Evolutionary conservation across 1,284 basidiomycete species (phyloP), one percentile per base, ranked within the genome.

Genomic region (Tylopilus sp.): DNA sequence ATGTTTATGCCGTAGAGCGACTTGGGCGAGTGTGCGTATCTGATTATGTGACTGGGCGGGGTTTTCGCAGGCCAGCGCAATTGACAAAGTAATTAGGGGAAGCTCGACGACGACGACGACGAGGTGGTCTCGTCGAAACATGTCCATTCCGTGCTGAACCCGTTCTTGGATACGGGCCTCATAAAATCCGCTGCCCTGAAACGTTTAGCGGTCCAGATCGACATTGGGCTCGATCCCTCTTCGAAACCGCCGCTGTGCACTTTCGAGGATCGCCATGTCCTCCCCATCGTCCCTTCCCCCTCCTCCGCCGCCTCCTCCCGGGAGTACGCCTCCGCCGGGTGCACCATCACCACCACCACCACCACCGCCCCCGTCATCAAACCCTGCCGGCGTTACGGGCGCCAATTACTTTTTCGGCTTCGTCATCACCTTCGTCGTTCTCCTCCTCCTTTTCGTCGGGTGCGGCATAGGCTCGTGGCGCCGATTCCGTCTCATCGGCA

Each of bases 361-460:
- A 11, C 37, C 44, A 2, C 26, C 44, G 0, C 38, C 48, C 4
- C 48, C 46, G 0, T 39, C 41, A 2, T 19, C 45, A 9, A 34
- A 11, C 2, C 29, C 44, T n/a, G 18, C 35, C 23, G 59, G 19
- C 21, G 45, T 54, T 39, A 49, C 56, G 1, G 53, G 71, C 26
- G 69, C 73, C 42, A 78, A 70, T 59, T 79, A 79, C 56, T 79
- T 79, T 59, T 83, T 83, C 55, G 81, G 80, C 35, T 83, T 84
- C 59, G 73, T 83, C 54, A 74, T 84, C 61, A 76, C 79, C 29
- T 81, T 84, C 58, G 67, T 81, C 59, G 73, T 76, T 8, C 71
- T 84, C 46, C 71, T 84, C 36, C 66, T 82, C 44, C 66, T 82
- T 49, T 81, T 82, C 52, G 67, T 81, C 19, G 77, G 71, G 6